Evolutionary conservation across 208 protist species (phyloP), one percentile per base, ranked within the genome.

Genomic region (Leishmania arabica): DNA sequence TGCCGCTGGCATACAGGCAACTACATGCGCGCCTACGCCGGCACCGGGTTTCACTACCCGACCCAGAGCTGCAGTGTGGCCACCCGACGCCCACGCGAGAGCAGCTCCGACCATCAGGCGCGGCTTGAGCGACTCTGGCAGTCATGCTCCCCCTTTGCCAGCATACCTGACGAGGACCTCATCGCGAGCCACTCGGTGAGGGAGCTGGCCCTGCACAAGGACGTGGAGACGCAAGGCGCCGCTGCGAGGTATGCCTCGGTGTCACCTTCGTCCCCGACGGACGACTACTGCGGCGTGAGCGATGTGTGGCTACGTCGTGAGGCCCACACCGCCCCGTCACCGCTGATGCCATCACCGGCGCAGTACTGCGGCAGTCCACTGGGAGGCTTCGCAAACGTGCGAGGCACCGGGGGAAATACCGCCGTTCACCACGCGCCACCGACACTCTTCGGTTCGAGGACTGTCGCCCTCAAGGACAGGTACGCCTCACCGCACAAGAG

Each of bases 281-380:
- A 34, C 24, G 80, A 84, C 74, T 84, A 62, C 66, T 78, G 68
- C 56, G 82, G 34, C 24, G 75, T 86, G 64, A 76, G 68, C 34
- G 82, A 19, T 68, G 72, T 86, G 65, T 73, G 65, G 64, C 13
- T 90, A 81, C 79, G 34, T 19, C 79, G 68, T 66, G 81, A 86
- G 87, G 84, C 76, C 78, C 81, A 86, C 78, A 80, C 78, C 60
- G 83, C 78, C 53, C 77, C 77, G 31, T 86, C 83, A 27, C 78
- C 81, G 27, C 68, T 87, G 37, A 85, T 86, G 64, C 86, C 72
- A 82, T 88, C 83, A 77, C 90, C 76, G 73, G 87, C 66, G 68
- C 86, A 65, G 58, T 92, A 69, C 79, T 85, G 66, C 80, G 73
- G 60, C 79, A 47, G n/a, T 73, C 51, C 54, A 62, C 83, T 77